Base-by-base conservation (phyloP, 2,329 filamentous ascomycete species). In the Venturiaceae sp. region DNA sequence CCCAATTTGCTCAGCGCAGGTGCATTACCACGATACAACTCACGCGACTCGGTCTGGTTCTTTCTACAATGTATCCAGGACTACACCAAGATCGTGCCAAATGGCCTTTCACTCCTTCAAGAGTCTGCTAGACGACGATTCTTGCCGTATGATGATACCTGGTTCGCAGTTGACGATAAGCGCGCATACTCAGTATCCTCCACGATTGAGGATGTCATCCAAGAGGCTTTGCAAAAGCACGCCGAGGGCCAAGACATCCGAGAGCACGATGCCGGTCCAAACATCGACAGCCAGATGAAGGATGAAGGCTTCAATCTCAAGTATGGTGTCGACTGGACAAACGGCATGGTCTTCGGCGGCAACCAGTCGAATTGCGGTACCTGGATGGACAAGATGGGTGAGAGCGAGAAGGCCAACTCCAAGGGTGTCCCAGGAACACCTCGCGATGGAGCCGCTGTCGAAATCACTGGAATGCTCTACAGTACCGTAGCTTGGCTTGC, bases 321-420 rank as follows among this genome's bases (percentile, higher is more conserved):
- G 60, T 87, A 97, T 64, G 83, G 88, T 60, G 89, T 95, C 11
- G 92, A 99, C 69, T 97, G 92, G 92, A 77, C 82, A 33, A 94
- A 85, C 5, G 95, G 94, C 23, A 82, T 99, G 62, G 86, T 99
- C 60, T 96, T 95, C 67, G 94, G 95, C 58, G 94, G 95, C 34
- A 97, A 90, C 67, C 92, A 96, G 68, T 81, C 77, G 74, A 99
- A 99, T 72, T 99, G 95, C 66, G 94, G 94, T 56, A 99, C 94
- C 1, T 99, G 94, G 94, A 96, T 96, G 91, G 94, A 99, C 79
- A 99, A 99, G 81, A 99, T 99, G 94, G 94, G 94, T n/a, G 94
- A 99, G 72, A 96, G 91, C 62, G 84, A 88, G 63, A 88, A 86
- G 62, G 94, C 95, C 16, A 87, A 88, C 60, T 96, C 86, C 67